Evolutionary conservation across 202 grass and related monocot species (phyloP), one percentile per base, ranked within the genome.

Genomic region (Digitaria exilis): DNA sequence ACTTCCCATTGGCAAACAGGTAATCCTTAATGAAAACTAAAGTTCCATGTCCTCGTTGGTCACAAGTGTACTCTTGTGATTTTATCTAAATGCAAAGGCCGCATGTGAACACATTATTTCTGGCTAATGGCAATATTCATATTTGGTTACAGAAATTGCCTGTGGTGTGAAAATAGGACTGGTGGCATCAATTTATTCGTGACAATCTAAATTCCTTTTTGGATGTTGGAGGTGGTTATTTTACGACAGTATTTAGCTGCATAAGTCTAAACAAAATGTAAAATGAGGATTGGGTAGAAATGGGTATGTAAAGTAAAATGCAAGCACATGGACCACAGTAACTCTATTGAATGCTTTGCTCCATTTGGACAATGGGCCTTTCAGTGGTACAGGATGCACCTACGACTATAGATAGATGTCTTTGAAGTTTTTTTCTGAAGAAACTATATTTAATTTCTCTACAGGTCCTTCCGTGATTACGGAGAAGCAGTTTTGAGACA

Each of bases 381-480:
- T 50, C 48, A 15, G 6, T 21, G 18, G 24, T 58, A 46, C 43
- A 39, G 1, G 35, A 45, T 48, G 15, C 22, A 65, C 63, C 46
- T 56, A 13, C 46, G 3, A 41, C 45, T 66, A 42, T 24, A 52
- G n/a, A n/a, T n/a, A n/a, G 2, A 43, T 75, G 17, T 42, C 10
- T 31, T 80, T 73, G 73, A 52, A 32, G 10, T 31, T 71, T 64
- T n/a, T n/a, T 16, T 19, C 17, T 18, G 1, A 81, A 64, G 41
- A 22, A 28, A 14, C 64, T 65, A 18, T 85, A 37, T 77, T 54
- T 57, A 42, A 73, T 82, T 51, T 65, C 19, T 62, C 57, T 90
- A n/a, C 76, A 98, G 96, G 81, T 80, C 96, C 37, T 98, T 98
- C 80, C 93, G 74, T 85, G 91, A 90, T 73, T 98, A 96, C 24